Base-by-base conservation (phyloP, 2,329 filamentous ascomycete species). In the Meredithiella fracta region DNA sequence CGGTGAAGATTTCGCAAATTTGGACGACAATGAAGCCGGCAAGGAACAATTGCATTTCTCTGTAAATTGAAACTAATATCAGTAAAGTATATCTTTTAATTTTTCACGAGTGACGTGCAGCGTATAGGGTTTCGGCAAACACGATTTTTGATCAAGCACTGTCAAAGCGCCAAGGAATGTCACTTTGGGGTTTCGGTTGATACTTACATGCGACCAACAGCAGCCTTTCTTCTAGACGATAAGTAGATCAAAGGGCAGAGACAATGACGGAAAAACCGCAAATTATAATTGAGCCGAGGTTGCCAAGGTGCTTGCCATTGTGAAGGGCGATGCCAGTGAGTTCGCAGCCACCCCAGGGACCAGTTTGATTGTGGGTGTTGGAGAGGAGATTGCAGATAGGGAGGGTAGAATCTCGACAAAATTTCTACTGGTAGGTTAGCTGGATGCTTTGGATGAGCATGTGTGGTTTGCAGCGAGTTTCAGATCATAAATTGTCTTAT, bases 11-110 rank as follows among this genome's bases (percentile, higher is more conserved):
- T 68, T 97, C 92, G 70, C 90, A 96, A 64, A 98, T 86, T 63
- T 86, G 82, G 59, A 97, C 82, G 58, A 97, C 70, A 57, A 94
- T 84, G 67, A 88, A 98, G 53, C 85, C 83, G 44, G 86, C 60
- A 53, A 98, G 78, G 71, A 98, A 97, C 34, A 96, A 65, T 75
- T 98, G 92, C 79, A 98, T 97, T 70, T 98, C 92, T 68, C 92
- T 94, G 65, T 52, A 42, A 22, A 22, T 11, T 26, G 40, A 8
- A n/a, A 4, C 20, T 7, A 44, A 22, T 8, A n/a, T 17, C 40
- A 34, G 29, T 34, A 11, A 11, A 11, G 5, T 5, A 5, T 5
- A 34, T 11, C 11, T 11, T 34, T 5, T 34, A 5, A 5, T 34
- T 34, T 34, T 34, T 34, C 11, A 11, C 11, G 29, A n/a, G 40